phyloP scores from a whole-genome alignment of 2,329 filamentous ascomycete species.

The Claviceps monticola region DNA sequence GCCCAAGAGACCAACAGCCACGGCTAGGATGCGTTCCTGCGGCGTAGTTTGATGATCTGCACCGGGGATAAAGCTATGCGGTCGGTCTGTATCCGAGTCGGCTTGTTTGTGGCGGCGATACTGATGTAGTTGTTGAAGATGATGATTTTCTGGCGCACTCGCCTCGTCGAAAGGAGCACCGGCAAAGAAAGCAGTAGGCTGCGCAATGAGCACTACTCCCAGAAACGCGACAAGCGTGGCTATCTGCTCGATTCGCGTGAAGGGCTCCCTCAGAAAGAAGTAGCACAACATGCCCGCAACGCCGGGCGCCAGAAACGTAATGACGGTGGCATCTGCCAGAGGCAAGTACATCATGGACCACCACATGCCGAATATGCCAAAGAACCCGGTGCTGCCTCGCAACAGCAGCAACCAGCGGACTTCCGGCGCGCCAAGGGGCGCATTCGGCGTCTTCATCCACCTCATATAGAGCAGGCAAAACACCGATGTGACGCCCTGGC shows the following conservation, averaged over 20 bases:
- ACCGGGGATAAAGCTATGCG: slow-evolving; percentile 11
- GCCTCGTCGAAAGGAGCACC: slow-evolving; percentile 5
- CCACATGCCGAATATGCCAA: slow-evolving; percentile 69
- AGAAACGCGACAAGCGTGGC: slow-evolving; percentile 61
- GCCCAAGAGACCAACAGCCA: slow-evolving; percentile 59
- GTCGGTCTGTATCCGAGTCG: neutral
- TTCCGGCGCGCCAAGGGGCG: slow-evolving; percentile 53
- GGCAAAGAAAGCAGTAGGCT: slow-evolving; percentile 46
- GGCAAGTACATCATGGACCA: slow-evolving; percentile 58
- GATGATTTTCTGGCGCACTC: neutral
- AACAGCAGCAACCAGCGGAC: slow-evolving; percentile 54
- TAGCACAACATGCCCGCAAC: slow-evolving; percentile 71
- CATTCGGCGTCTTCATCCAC: slow-evolving; percentile 50
- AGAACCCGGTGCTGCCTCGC: slow-evolving; percentile 57
- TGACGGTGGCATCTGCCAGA: slow-evolving; percentile 75
- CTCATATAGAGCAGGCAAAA: slow-evolving; percentile 62
- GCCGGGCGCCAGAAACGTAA: slow-evolving; percentile 74
- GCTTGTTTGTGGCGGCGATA: neutral
- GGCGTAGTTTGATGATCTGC: slow-evolving; percentile 34
- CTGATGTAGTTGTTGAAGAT: neutral
- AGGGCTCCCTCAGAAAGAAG: slow-evolving; percentile 59
- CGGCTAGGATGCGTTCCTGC: slow-evolving; percentile 53
- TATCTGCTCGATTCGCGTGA: slow-evolving; percentile 62
- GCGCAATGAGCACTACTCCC: slow-evolving; percentile 73
- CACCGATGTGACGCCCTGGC: slow-evolving; percentile 61